Evolutionary conservation across 306 rosid genomes (phyloP).

Genomic region (Pyrus betulifolia): DNA sequence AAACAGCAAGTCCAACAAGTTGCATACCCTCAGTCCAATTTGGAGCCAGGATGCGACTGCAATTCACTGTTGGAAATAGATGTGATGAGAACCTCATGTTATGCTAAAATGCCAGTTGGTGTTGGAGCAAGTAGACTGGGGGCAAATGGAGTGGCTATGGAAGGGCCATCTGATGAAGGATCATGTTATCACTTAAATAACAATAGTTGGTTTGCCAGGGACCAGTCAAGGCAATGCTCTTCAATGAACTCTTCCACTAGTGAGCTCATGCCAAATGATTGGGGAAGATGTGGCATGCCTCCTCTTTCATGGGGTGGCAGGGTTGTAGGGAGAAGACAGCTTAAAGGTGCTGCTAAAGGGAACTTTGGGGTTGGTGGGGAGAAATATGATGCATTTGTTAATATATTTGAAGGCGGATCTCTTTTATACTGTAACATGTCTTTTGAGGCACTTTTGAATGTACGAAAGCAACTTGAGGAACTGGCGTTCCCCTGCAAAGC

Average conservation of each 20-base stretch:
- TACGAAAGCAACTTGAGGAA: conserved; percentile 90
- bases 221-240: conserved; percentile 61
- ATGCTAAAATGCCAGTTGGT: conserved; percentile 47
- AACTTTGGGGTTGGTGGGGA: conserved; percentile 53
- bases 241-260: conserved; percentile 55
- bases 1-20: conserved; percentile 48
- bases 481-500: conserved; percentile 96
- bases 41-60: conserved; percentile 54
- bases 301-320: conserved; percentile 82
- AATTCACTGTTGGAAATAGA: conserved; percentile 40
- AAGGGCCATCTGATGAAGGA: conserved; percentile 92
- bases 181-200: conserved; percentile 61
- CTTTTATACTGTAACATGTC: conserved; percentile 91
- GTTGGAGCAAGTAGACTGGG: conserved; percentile 50
- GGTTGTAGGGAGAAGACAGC: conserved; percentile 72
- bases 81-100: conserved; percentile 48
- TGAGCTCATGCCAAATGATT: conserved; percentile 59
- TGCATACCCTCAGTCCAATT: conserved; percentile 40
- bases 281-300: conserved; percentile 77
- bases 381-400: conserved; percentile 73
- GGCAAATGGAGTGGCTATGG: conserved; percentile 52
- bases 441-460: conserved; percentile 85
- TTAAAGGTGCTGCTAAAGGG: conserved; percentile 55
- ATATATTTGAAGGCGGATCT: conserved; percentile 91
- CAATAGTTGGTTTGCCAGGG: conserved; percentile 55